phyloP scores from a whole-genome alignment of 345 rosid species.

The Hibiscus mutabilis region DNA sequence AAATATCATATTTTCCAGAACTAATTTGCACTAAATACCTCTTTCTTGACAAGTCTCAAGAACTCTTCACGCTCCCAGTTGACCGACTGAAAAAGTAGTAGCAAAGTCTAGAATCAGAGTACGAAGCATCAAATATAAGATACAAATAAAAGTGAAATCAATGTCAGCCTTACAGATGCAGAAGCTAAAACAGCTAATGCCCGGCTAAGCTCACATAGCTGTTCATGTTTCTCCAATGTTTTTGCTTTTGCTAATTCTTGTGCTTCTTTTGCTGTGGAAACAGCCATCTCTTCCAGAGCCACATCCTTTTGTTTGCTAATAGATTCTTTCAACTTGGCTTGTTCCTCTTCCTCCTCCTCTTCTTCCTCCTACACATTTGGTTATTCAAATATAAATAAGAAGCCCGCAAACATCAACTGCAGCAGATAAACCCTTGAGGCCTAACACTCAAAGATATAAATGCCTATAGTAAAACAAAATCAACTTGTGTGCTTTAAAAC shows the following conservation, averaged over 20 bases:
- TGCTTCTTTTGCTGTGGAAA: conserved; percentile 68
- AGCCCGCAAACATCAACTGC: neutral
- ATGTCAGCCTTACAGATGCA: conserved; percentile 61
- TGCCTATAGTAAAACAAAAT: neutral
- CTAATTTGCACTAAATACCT: conserved; percentile 38
- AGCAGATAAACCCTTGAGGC: neutral
- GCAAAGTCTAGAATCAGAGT: conserved; percentile 7
- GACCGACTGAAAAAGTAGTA: conserved; percentile 56
- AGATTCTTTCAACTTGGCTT: conserved; percentile 77
- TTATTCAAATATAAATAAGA: conserved; percentile 10
- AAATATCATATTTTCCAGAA: neutral
- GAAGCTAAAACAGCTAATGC: conserved; percentile 96
- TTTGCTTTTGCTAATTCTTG: conserved; percentile 65
- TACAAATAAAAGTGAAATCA: conserved; percentile 1
- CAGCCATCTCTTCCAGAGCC: conserved; percentile 72
- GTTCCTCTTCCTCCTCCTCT: conserved; percentile 83
- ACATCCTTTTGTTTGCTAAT: conserved; percentile 56
- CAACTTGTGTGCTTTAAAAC: neutral
- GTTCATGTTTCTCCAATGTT: conserved; percentile 87
- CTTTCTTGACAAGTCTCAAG: conserved; percentile 75
- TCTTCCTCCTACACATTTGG: conserved; percentile 61
- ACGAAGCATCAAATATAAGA: conserved; percentile 11
- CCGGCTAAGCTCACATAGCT: conserved; percentile 96
- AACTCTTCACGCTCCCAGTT: conserved; percentile 97
- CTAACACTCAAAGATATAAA: neutral